A percentile compares a stretch with the other conserved stretches of the same genome.
phyloP scores from a whole-genome alignment of 768 basidiomycete species.

The Phanerochaete carnosa region DNA sequence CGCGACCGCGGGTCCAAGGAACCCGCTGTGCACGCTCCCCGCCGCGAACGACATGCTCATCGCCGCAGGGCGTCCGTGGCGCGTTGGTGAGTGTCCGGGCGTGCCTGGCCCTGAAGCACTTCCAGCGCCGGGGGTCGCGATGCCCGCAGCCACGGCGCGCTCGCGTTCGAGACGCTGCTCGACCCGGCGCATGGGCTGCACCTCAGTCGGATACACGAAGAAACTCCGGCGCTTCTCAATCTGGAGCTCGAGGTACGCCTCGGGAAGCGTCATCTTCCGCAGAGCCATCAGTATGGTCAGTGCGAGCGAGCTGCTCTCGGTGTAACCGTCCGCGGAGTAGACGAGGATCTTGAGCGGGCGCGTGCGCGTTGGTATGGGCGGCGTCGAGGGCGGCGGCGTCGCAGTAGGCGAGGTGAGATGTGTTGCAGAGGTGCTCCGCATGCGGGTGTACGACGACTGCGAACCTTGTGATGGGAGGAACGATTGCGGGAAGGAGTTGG shows the following conservation, averaged over 20 bases:
- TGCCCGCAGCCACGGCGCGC: slow-evolving; percentile 9
- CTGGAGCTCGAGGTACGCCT: slow-evolving; percentile 92
- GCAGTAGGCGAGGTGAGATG: slow-evolving; percentile 16
- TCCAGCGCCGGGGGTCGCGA: background rate
- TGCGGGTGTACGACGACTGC: slow-evolving; percentile 20
- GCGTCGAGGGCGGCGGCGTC: slow-evolving; percentile 4
- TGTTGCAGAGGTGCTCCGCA: slow-evolving; percentile 25
- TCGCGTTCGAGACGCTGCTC: slow-evolving; percentile 48
- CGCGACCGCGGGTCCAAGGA: background rate
- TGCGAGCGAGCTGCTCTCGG: slow-evolving; percentile 87
- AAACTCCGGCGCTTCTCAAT: slow-evolving; percentile 77
- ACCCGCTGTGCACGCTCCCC: background rate
- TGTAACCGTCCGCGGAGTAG: slow-evolving; percentile 87
- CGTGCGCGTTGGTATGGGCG: slow-evolving; percentile 33
- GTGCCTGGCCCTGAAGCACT: background rate
- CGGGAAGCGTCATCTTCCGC: slow-evolving; percentile 64
- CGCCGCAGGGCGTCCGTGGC: slow-evolving; percentile 9
- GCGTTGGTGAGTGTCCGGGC: background rate
- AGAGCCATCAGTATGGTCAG: slow-evolving; percentile 83
- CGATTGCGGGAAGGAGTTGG: slow-evolving; percentile 22
- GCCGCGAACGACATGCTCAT: slow-evolving; percentile 10
- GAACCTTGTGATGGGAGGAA: slow-evolving; percentile 20
- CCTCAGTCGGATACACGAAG: slow-evolving; percentile 86
- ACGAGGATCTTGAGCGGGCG: slow-evolving; percentile 72
- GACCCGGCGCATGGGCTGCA: slow-evolving; percentile 66